Conservation (phyloP, 768 basidiomycete species). For the Kwoniella heveanensis region DNA sequence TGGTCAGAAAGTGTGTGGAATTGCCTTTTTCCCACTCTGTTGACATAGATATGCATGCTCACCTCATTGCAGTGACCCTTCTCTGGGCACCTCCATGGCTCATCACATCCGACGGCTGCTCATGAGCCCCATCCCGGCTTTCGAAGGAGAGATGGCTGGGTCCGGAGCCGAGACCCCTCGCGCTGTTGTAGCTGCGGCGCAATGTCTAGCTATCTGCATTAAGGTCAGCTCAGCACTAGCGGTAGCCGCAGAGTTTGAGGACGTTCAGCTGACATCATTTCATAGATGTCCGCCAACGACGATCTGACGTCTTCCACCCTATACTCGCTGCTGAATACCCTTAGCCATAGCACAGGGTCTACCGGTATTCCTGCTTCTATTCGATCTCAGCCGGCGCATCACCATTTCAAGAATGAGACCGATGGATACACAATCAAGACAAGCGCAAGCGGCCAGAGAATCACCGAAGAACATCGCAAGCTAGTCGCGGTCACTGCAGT, state of each 20-base stretch:
- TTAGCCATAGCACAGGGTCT: conserved; percentile 57
- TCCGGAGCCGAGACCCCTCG: conserved; percentile 73
- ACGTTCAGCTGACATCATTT: neutral
- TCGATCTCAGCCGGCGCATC: conserved; percentile 19
- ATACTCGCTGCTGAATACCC: conserved; percentile 93
- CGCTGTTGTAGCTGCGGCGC: conserved; percentile 79
- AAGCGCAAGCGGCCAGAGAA: conserved; percentile 19
- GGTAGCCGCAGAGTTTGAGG: neutral
- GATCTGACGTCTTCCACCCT: conserved; percentile 91
- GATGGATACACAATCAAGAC: conserved; percentile 34
- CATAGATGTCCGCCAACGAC: conserved; percentile 77
- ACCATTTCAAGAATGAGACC: conserved; percentile 12
- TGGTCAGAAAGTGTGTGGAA: conserved; percentile 72
- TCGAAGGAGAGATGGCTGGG: conserved; percentile 76
- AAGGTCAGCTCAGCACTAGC: conserved; percentile 61
- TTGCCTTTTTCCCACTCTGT: neutral
- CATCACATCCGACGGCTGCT: conserved; percentile 82
- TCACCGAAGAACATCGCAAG: conserved; percentile 68
- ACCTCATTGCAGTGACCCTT: conserved; percentile 67
- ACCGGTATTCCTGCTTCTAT: conserved; percentile 21
- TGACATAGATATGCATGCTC: neutral
- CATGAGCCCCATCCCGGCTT: conserved; percentile 80
- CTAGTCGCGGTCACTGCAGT: conserved; percentile 88
- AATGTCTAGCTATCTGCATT: conserved; percentile 86
- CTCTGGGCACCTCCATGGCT: conserved; percentile 73